These are phyloP conservation scores for Amanita pseudoporphyria DNA, from an alignment of 768 basidiomycete genomes.

Conservation along the genomic window DNA sequence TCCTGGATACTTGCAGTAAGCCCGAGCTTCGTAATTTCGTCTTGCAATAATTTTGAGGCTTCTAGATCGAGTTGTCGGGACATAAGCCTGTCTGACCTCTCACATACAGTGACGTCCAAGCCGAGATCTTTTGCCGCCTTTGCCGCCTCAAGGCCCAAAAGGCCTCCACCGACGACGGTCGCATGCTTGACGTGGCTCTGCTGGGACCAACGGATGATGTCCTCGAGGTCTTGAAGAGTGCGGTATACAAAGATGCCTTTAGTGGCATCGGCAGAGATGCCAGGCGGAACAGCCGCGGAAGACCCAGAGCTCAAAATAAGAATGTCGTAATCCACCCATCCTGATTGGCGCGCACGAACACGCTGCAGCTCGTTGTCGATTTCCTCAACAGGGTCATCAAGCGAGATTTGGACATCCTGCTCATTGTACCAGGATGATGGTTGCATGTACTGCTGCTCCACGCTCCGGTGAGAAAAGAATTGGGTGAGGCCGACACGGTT, in stretches of 20 bases:
- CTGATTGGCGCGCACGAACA: slow-evolving; percentile 15
- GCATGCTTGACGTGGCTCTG: slow-evolving; percentile 34
- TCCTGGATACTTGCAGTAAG: slow-evolving; percentile 8
- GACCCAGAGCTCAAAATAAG: slow-evolving; percentile 68
- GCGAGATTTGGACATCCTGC: background rate
- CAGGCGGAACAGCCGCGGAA: slow-evolving; percentile 50
- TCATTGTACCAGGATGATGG: slow-evolving; percentile 2
- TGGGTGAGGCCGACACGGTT: slow-evolving; percentile 6
- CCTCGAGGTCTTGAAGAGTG: slow-evolving; percentile 58
- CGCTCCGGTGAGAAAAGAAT: slow-evolving; percentile 2
- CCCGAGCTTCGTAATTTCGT: slow-evolving; percentile 13
- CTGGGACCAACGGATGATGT: slow-evolving; percentile 51
- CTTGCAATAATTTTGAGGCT: slow-evolving; percentile 16
- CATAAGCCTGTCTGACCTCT: slow-evolving; percentile 14
- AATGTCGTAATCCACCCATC: slow-evolving; percentile 43
- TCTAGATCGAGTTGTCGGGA: slow-evolving; percentile 21
- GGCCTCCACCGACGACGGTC: slow-evolving; percentile 57
- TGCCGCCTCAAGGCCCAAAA: slow-evolving; percentile 67
- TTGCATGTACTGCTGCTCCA: slow-evolving; percentile 4
- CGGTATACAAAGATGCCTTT: slow-evolving; percentile 66
- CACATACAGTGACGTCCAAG: slow-evolving; percentile 14
- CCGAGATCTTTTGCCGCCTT: slow-evolving; percentile 59
- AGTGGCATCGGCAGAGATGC: slow-evolving; percentile 33
- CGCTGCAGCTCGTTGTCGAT: background rate
- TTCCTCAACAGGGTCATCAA: slow-evolving; percentile 3